Evolutionary conservation across 768 basidiomycete species (phyloP).

Genomic region (Suillus tomentosus): DNA sequence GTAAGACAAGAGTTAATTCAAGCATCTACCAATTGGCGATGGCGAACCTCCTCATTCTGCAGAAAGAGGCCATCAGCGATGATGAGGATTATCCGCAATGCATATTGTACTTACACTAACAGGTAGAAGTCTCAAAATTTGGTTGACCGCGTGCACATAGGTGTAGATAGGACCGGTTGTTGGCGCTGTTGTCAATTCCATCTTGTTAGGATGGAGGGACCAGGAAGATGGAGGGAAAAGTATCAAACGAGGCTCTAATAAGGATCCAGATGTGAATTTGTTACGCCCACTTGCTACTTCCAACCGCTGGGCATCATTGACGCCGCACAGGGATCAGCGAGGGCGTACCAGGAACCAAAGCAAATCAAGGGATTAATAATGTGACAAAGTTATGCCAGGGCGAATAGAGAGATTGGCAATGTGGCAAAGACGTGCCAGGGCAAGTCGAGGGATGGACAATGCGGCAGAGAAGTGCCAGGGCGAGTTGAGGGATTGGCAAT

Average conservation of each 20-base stretch:
- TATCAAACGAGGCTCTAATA: not conserved
- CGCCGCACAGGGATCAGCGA: not conserved
- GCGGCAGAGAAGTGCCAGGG: not conserved
- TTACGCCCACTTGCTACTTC: too few species aligned
- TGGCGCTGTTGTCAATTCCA: not conserved
- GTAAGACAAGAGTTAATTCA: not conserved
- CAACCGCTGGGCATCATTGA: not conserved
- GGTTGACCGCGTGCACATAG: not conserved
- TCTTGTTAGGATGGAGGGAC: not conserved
- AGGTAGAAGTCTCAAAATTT: not conserved
- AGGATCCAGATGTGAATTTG: not conserved
- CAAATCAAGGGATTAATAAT: not conserved
- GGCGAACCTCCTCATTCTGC: not conserved
- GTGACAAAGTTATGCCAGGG: not conserved
- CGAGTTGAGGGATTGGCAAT: too few species aligned
- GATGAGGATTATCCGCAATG: not conserved
- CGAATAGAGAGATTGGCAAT: too few species aligned
- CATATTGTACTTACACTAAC: not conserved
- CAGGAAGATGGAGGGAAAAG: not conserved
- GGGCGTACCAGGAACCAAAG: not conserved
- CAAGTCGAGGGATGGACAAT: not conserved
- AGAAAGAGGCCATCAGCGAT: not conserved
- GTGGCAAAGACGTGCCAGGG: too few species aligned
- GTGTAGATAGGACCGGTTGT: not conserved
- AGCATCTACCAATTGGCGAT: not conserved